These are phyloP conservation scores for Paramyrothecium sp. DNA, from an alignment of 2,329 filamentous ascomycete genomes.

Conservation along the genomic window DNA sequence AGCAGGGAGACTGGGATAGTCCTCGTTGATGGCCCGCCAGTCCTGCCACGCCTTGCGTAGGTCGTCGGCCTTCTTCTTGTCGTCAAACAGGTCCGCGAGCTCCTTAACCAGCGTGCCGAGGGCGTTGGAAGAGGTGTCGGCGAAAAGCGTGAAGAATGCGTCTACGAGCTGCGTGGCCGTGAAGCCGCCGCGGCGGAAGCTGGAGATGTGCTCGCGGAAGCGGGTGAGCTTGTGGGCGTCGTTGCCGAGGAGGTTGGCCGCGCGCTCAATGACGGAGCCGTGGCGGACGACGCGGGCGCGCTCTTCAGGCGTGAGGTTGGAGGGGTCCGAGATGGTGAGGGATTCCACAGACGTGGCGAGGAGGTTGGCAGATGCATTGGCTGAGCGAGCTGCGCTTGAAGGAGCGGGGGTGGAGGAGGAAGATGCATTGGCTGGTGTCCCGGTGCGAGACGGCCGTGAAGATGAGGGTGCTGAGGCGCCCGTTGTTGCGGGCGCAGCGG, in stretches of 20 bases:
- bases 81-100: slow-evolving; percentile 88
- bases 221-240: slow-evolving; percentile 70
- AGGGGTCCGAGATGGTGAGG: slow-evolving; percentile 48
- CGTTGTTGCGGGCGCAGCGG: slow-evolving; percentile 20
- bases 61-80: slow-evolving; percentile 68
- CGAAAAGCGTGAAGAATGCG: slow-evolving; percentile 81
- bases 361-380: slow-evolving; percentile 13
- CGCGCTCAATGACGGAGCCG: slow-evolving; percentile 81
- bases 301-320: slow-evolving; percentile 68
- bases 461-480: background rate
- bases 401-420: slow-evolving; percentile 11
- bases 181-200: slow-evolving; percentile 69
- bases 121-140: slow-evolving; percentile 73
- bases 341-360: slow-evolving; percentile 41
- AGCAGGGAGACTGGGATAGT: slow-evolving; percentile 85
- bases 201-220: slow-evolving; percentile 79
- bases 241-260: slow-evolving; percentile 75
- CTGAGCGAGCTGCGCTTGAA: slow-evolving; percentile 6
- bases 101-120: slow-evolving; percentile 89
- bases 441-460: background rate
- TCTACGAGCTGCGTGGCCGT: slow-evolving; percentile 79
- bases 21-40: slow-evolving; percentile 94
- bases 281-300: slow-evolving; percentile 80
- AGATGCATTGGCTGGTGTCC: slow-evolving; percentile 14
- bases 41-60: slow-evolving; percentile 88